Percentiles rank a stretch among this genome's conserved stretches.
These are phyloP conservation scores for Coemansia sp. DNA, from an alignment of 192 early-diverging fungal species.

Conservation along the genomic window DNA sequence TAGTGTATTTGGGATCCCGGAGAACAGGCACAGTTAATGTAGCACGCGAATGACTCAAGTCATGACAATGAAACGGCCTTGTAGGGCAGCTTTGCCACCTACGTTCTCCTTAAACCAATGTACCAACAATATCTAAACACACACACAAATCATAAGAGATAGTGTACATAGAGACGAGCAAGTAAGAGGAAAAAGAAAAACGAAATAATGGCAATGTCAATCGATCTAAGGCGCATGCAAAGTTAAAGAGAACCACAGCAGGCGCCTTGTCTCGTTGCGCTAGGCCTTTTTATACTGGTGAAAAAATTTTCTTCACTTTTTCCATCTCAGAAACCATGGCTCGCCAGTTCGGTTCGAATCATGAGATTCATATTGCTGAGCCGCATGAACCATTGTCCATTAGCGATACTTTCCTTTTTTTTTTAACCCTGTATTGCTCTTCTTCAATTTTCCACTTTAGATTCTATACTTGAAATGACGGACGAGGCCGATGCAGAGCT, in stretches of 20 bases:
- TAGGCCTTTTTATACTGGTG: neutral
- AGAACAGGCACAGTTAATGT: constrained; percentile 23
- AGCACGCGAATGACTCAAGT: constrained; percentile 58
- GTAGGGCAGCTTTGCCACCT: constrained; percentile 44
- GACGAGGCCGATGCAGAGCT: neutral
- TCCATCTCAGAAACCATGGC: neutral
- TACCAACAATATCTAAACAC: neutral
- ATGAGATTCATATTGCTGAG: neutral
- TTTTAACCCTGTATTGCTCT: neutral
- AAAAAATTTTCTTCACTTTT: neutral
- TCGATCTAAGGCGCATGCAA: constrained; percentile 55
- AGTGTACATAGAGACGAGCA: neutral
- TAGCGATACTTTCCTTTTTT: neutral
- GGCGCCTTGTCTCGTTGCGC: neutral
- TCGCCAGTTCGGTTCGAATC: neutral
- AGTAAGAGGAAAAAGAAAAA: neutral
- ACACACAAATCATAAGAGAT: neutral
- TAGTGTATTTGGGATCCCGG: neutral
- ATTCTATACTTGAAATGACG: neutral
- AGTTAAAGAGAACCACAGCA: constrained; percentile 4
- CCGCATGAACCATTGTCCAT: neutral
- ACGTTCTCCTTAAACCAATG: neutral
- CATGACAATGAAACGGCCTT: constrained; percentile 52
- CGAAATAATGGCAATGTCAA: constrained; percentile 47
- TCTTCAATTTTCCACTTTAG: neutral